These are phyloP conservation scores for Trichopus zeylanicus DNA, from an alignment of 116 monocot species.

Conservation along the genomic window DNA sequence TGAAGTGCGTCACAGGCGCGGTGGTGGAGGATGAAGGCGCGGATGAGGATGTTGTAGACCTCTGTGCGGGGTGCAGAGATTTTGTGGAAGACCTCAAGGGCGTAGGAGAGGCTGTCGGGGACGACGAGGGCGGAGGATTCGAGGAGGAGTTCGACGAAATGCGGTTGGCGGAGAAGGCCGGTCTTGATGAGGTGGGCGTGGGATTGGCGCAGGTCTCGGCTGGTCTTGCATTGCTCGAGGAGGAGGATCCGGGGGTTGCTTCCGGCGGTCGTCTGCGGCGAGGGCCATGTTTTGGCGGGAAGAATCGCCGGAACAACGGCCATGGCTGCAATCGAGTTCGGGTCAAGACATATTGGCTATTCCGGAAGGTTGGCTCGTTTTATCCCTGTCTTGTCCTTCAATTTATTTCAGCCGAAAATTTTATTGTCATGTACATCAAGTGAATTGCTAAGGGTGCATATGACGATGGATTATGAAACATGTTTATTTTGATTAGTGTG, in stretches of 20 bases:
- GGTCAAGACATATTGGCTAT: too few relatives aligned
- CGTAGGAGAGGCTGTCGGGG: constrained; percentile 30
- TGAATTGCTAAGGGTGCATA: too few relatives aligned
- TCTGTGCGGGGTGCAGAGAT: constrained; percentile 18
- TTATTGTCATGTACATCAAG: too few relatives aligned
- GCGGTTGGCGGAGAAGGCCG: constrained; percentile 6
- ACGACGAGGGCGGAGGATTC: constrained; percentile 38
- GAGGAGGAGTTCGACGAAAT: constrained; percentile 29
- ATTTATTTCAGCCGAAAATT: too few relatives aligned
- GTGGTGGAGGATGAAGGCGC: constrained; percentile 29
- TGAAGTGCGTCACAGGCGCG: constrained; percentile 21
- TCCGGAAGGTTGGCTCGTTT: too few relatives aligned
- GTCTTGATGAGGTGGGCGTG: constrained; percentile 46
- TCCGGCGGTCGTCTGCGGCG: not conserved
- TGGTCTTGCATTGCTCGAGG: constrained; percentile 23
- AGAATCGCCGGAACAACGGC: too few relatives aligned
- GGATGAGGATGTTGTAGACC: constrained; percentile 59
- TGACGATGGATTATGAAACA: too few relatives aligned
- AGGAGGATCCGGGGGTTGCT: constrained; percentile 22
- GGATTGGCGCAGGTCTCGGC: constrained; percentile 34
- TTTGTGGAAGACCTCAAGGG: constrained; percentile 36
- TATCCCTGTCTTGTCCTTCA: too few relatives aligned
- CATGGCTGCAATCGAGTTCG: too few relatives aligned
- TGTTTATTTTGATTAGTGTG: too few relatives aligned
- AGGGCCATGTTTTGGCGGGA: constrained; percentile 1